Evolutionary conservation across 176 grass and related monocot species (phyloP).

Genomic region (Oryza rufipogon): DNA sequence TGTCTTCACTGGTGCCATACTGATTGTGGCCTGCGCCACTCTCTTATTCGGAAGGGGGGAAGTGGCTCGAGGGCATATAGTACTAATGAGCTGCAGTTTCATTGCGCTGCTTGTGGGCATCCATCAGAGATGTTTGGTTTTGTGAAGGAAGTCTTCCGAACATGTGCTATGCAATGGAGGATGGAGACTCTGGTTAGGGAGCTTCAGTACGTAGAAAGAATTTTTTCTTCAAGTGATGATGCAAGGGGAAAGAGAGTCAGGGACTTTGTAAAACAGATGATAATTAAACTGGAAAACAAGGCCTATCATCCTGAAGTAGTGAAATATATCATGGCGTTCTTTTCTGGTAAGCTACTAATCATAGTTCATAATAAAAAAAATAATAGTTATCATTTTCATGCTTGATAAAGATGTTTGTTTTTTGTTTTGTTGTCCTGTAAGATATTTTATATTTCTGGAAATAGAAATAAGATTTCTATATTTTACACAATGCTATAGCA

Average conservation of each 20-base stretch:
- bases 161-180: constrained; percentile 81
- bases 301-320: constrained; percentile 65
- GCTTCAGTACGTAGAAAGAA: constrained; percentile 73
- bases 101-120: constrained; percentile 80
- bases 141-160: constrained; percentile 91
- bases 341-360: constrained; percentile 71
- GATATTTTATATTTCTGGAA: constrained; percentile 26
- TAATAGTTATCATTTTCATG: constrained; percentile 24
- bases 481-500: not conserved
- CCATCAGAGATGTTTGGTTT: constrained; percentile 98
- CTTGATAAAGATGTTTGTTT: constrained; percentile 10
- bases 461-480: constrained; percentile 17
- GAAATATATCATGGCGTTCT: constrained; percentile 69
- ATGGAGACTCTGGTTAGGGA: constrained; percentile 70
- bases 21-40: constrained; percentile 72
- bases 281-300: constrained; percentile 66
- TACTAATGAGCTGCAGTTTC: constrained; percentile 67
- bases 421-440: not conserved
- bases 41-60: constrained; percentile 69
- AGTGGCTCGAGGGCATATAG: constrained; percentile 45
- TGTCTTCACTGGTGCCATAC: constrained; percentile 99
- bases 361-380: constrained; percentile 11
- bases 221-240: constrained; percentile 80
- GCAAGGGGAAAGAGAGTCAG: constrained; percentile 63
- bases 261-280: constrained; percentile 67